phyloP scores from a whole-genome alignment of 257 asterid species.

The Plantago ovata region DNA sequence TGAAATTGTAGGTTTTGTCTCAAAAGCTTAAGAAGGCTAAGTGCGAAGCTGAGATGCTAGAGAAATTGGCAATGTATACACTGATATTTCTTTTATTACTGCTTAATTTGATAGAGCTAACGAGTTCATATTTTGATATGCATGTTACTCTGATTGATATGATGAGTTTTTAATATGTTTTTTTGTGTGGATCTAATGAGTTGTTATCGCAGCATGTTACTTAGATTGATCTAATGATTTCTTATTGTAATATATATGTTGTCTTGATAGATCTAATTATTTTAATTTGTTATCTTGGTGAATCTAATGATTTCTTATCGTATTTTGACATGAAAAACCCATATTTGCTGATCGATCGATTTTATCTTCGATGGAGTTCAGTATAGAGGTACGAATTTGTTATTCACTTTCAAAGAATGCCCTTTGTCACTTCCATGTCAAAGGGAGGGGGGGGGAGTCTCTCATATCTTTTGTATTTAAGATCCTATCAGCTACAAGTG shows the following conservation, averaged over 20 bases:
- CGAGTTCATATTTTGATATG: too few relatives aligned
- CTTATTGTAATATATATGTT: too few relatives aligned
- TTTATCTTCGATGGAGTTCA: conserved; percentile 27
- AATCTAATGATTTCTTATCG: conserved; percentile 6
- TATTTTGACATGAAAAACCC: conserved; percentile 18
- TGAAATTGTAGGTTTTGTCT: conserved; percentile 35
- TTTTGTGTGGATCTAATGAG: too few relatives aligned
- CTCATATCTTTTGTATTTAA: too few relatives aligned
- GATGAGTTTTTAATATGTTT: too few relatives aligned
- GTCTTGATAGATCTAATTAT: too few relatives aligned
- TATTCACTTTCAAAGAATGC: not conserved
- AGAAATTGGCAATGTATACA: conserved; percentile 46
- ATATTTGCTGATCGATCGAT: conserved; percentile 14
- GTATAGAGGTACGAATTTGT: conserved; percentile 47
- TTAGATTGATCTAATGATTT: too few relatives aligned
- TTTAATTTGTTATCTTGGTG: not conserved
- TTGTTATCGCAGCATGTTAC: too few relatives aligned
- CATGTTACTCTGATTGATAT: too few relatives aligned
- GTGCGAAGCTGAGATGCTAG: conserved; percentile 52
- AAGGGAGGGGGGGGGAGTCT: too few relatives aligned
- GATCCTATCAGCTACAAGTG: too few relatives aligned
- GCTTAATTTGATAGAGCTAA: too few relatives aligned
- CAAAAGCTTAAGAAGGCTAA: conserved; percentile 47
- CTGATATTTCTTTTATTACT: not conserved
- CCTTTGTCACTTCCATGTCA: not conserved